These are phyloP conservation scores for Tuber indicum DNA, from an alignment of 495 filamentous ascomycete species.

Conservation along the genomic window DNA sequence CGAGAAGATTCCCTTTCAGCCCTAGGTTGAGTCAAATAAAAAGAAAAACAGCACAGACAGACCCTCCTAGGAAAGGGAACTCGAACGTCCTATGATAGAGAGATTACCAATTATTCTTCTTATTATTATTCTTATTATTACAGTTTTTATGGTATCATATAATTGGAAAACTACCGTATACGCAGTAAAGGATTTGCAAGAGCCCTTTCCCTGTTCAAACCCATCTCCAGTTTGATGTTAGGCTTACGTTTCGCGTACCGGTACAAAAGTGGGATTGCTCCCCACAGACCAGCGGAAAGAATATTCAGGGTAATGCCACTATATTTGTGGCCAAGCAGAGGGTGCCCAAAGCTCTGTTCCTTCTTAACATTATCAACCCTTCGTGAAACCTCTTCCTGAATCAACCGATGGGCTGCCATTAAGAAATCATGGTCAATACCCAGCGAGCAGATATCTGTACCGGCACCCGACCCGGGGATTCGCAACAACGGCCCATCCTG, in stretches of 20 bases:
- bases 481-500: not conserved
- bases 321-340: not conserved
- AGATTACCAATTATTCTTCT: too few species aligned
- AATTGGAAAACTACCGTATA: too few species aligned
- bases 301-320: not conserved
- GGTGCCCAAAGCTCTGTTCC: not conserved
- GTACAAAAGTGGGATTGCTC: not conserved
- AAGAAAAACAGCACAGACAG: too few species aligned
- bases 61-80: too few species aligned
- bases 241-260: not conserved
- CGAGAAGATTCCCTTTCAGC: too few species aligned
- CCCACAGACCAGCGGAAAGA: not conserved
- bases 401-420: not conserved
- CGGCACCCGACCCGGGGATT: not conserved
- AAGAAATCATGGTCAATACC: not conserved
- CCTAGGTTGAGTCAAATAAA: too few species aligned
- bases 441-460: not conserved
- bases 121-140: too few species aligned
- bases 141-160: too few species aligned
- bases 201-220: not conserved
- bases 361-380: not conserved
- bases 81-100: too few species aligned
- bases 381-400: not conserved
- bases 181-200: not conserved
- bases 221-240: not conserved